phyloP scores from a whole-genome alignment of 257 asterid species.

The Solanum commersonii region DNA sequence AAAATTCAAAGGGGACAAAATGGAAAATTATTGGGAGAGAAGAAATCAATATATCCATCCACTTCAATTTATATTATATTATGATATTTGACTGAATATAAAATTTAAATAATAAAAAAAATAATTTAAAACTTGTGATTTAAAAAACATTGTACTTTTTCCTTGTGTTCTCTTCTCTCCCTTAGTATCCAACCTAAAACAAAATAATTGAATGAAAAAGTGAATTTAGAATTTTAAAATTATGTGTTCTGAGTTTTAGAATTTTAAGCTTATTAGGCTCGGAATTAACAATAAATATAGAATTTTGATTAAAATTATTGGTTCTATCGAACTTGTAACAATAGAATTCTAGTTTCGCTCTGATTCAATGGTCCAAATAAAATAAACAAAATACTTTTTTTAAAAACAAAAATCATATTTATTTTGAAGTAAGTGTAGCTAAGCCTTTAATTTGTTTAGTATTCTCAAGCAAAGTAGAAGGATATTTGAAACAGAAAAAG shows the following conservation, averaged over 20 bases:
- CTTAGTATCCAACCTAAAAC: neutral
- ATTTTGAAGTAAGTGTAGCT: neutral
- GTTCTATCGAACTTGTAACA: neutral
- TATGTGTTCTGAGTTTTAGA: neutral
- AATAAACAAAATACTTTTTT: neutral
- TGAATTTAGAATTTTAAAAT: too few relatives aligned
- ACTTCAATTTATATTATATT: neutral
- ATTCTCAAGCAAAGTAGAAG: neutral
- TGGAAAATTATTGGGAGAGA: neutral
- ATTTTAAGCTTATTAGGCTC: too few relatives aligned
- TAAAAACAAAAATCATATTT: neutral
- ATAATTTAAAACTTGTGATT: fast-evolving
- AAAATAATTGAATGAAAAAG: neutral
- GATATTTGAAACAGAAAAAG: neutral
- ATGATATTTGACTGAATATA: neutral
- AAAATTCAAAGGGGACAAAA: neutral
- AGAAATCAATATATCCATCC: neutral
- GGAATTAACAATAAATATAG: neutral
- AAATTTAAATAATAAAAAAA: too few relatives aligned
- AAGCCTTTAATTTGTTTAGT: neutral
- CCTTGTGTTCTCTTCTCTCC: neutral
- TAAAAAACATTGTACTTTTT: too few relatives aligned
- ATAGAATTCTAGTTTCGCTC: neutral
- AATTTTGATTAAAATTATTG: neutral
- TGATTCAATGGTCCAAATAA: neutral